Base-by-base conservation (phyloP, 805 yeast species). In the Lachancea sp. region DNA sequence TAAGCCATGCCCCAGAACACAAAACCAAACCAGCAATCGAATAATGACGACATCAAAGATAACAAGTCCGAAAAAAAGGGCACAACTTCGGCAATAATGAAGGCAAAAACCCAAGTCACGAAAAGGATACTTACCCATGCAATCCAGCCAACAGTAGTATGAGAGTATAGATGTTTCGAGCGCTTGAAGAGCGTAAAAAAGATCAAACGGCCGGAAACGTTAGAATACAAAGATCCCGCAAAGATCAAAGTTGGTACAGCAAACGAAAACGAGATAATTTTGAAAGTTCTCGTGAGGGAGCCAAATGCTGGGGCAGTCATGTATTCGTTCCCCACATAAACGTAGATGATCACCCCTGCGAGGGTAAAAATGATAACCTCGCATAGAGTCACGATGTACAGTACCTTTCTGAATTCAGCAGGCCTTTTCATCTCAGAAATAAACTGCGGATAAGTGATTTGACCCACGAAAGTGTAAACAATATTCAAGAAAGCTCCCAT, bases 1-100 rank as follows among this genome's bases (percentile, higher is more conserved):
- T 56, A 77, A 0, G 82, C 81, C 22, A 74, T 69, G 12, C 79
- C 74, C 82, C 82, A 77, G 49, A 76, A 77, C 5, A 76, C 74
- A 49, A 75, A 77, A 0, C 82, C 82, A 48, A 77, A 77, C 78
- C 80, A 77, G 54, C 81, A 75, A 55, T 77, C 82, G 50, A 77
- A 77, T 38, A 77, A 60, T 2, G 83, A 75, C 11, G 76, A 71
- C 80, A 77, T 75, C 49, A 77, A 60, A 3, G 79, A 68, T 24
- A 77, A 61, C 45, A 77, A 57, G 49, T 76, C 81, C 20, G 75
- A 68, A 58, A 77, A 77, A 55, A 77, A 76, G n/a, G 83, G 83
- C 49, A 77, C 75, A 22, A 74, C 81, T 53, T 77, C 80, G 1
- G 80, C 81, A 49, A 77, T 64, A n/a, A 76, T 58, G 45, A 75